Base-by-base conservation (phyloP, 805 yeast species). In the Lachancea cidri region DNA sequence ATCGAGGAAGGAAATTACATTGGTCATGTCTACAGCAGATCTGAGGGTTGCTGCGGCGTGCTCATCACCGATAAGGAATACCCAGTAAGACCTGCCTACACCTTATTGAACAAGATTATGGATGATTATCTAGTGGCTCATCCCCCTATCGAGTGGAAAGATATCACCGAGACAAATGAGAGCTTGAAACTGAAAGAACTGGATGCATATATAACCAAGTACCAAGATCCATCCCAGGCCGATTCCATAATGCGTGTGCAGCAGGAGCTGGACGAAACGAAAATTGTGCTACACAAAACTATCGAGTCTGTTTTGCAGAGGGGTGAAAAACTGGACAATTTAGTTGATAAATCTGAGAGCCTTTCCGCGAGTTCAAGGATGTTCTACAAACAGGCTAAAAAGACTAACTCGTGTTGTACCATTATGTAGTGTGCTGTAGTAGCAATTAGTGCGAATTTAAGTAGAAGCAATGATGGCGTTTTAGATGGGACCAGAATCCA, bases 301-400 rank as follows among this genome's bases (percentile, higher is more conserved):
- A 91, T 93, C 52, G 97, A 93, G 66, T 75, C 83, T 47, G 96
- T 93, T 6, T 74, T 93, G 60, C 94, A 87, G 65, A 79, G 99
- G 64, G 98, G 98, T 38, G 99, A 93, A 66, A 88, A 88, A 58
- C 76, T 93, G 56, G 98, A 93, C 60, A 75, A 93, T 32, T 73
- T 93, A 54, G 98, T 93, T 32, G 96, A 91, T 60, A 93, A 93
- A 70, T 84, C 95, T 29, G 97, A 89, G 64, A 95, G 96, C 1
- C 73, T 93, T 57, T 83, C 93, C 27, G 75, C 86, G 15, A 78
- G 89, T 41, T 85, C 96, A 17, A 80, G 91, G 60, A 87, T 88
- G 85, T 93, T 93, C 63, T 93, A 91, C 72, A 89, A 87, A 61
- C 96, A 91, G 66, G 98, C 98, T 25, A 88, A 93, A 73, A 91